Percentiles rank a stretch among this genome's conserved stretches.
Conservation (phyloP, 2,329 filamentous ascomycete genomes). For the Botryotinia globosa region DNA sequence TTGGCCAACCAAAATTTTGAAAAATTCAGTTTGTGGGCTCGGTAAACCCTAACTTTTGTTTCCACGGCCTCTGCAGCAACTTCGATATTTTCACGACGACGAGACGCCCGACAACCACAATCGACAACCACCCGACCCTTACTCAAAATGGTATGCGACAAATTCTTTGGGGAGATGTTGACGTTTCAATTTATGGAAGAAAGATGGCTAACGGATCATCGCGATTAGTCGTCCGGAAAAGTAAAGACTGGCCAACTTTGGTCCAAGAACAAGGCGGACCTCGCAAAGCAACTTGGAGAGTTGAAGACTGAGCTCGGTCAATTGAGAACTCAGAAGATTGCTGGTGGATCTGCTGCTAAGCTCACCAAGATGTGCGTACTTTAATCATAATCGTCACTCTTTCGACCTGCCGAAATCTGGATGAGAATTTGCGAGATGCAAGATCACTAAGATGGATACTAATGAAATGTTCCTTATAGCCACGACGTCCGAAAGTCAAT, state of each 20-base stretch:
- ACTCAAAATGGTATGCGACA: conserved; percentile 21
- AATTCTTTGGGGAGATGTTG: not conserved
- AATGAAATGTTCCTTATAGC: conserved; percentile 47
- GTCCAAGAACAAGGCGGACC: conserved; percentile 99
- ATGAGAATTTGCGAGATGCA: not conserved
- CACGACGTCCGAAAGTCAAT: conserved; percentile 99
- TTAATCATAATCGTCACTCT: not conserved
- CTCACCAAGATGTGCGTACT: conserved; percentile 88
- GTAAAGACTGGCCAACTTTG: conserved; percentile 97
- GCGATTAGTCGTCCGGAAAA: conserved; percentile 57
- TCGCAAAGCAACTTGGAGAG: conserved; percentile 91
- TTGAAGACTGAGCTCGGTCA: conserved; percentile 95
- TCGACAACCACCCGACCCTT: conserved; percentile 22
- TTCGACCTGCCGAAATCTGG: not conserved
- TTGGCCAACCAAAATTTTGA: conserved; percentile 2
- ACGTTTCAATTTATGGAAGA: conserved; percentile 7
- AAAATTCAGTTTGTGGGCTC: conserved; percentile 23
- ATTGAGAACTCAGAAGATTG: conserved; percentile 97
- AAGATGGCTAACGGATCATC: conserved; percentile 37
- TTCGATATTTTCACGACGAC: conserved; percentile 22
- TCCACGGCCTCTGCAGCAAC: conserved; percentile 16
- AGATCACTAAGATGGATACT: not conserved
- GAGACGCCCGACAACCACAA: conserved; percentile 22
- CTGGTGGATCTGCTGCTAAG: conserved; percentile 88
- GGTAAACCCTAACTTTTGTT: conserved; percentile 18